Evolutionary conservation across 2,329 filamentous ascomycete genomes (phyloP).

Genomic region (Sporothrix mexicana): DNA sequence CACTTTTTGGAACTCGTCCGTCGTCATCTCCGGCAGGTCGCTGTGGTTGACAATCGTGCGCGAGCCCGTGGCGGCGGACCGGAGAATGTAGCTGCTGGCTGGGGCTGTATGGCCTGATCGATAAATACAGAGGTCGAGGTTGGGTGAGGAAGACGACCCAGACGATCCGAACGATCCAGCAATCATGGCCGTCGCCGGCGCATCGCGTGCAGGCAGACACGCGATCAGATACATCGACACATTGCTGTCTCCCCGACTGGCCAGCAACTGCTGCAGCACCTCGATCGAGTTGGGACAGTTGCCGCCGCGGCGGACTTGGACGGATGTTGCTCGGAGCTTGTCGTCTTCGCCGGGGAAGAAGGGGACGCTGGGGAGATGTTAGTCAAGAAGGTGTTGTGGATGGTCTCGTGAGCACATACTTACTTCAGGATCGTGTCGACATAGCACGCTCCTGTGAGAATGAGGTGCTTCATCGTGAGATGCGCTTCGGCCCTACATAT

Average conservation of each 20-base stretch:
- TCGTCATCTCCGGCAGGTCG: slow-evolving; percentile 69
- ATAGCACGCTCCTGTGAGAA: slow-evolving; percentile 72
- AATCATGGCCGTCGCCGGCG: slow-evolving; percentile 41
- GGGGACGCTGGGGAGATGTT: slow-evolving; percentile 57
- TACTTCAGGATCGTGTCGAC: slow-evolving; percentile 73
- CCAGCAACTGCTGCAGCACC: slow-evolving; percentile 70
- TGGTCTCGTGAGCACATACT: slow-evolving; percentile 41
- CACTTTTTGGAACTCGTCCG: slow-evolving; percentile 61
- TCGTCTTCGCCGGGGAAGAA: slow-evolving; percentile 73
- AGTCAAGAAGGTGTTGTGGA: background rate
- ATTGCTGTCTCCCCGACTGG: background rate
- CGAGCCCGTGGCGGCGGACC: slow-evolving; percentile 62
- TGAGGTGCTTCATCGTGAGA: slow-evolving; percentile 59
- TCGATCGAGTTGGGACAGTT: slow-evolving; percentile 76
- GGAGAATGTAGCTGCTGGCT: slow-evolving; percentile 73
- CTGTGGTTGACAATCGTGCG: slow-evolving; percentile 76
- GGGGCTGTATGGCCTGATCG: slow-evolving; percentile 60
- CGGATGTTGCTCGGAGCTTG: slow-evolving; percentile 69
- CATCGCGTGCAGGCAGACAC: slow-evolving; percentile 59
- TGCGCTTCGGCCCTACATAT: background rate
- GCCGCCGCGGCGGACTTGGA: slow-evolving; percentile 69
- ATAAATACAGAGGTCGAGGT: slow-evolving; percentile 64
- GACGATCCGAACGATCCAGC: slow-evolving; percentile 20
- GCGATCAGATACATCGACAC: slow-evolving; percentile 54
- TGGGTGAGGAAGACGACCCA: slow-evolving; percentile 47